Evolutionary conservation across 345 rosid genomes (phyloP).

Genomic region (Diplotaxis tenuifolia): DNA sequence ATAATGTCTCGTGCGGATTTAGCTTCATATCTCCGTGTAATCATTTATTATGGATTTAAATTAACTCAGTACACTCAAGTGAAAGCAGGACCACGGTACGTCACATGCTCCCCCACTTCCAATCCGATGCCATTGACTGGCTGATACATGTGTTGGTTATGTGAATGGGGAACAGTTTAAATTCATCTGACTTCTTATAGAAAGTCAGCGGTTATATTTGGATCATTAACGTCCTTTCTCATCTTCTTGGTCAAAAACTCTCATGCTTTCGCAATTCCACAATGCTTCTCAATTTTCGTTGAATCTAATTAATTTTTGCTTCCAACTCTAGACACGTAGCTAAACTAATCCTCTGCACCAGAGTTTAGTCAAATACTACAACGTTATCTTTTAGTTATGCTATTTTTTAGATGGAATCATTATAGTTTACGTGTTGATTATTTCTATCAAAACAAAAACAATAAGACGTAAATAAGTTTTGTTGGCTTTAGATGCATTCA

Average conservation of each 20-base stretch:
- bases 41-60: not conserved
- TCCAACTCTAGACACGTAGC: not conserved
- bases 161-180: constrained; percentile 24
- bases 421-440: not conserved
- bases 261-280: not conserved
- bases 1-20: not conserved
- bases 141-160: constrained; percentile 27
- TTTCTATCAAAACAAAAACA: not conserved
- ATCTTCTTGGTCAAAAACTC: constrained; percentile 23
- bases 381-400: not conserved
- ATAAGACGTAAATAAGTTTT: not conserved
- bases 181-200: constrained; percentile 6
- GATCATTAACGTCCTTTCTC: constrained; percentile 18
- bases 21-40: not conserved
- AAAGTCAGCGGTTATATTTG: constrained; percentile 21
- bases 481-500: not conserved
- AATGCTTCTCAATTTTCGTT: not conserved
- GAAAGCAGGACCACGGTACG: constrained; percentile 20
- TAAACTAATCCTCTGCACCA: constrained; percentile 4
- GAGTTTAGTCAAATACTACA: not conserved
- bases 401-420: not conserved
- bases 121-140: constrained; percentile 20
- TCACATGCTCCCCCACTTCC: constrained; percentile 21
- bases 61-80: not conserved
- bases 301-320: not conserved